These are phyloP conservation scores for Houttuynia cordata DNA, from an alignment of 164 flowering plant species.

Conservation along the genomic window DNA sequence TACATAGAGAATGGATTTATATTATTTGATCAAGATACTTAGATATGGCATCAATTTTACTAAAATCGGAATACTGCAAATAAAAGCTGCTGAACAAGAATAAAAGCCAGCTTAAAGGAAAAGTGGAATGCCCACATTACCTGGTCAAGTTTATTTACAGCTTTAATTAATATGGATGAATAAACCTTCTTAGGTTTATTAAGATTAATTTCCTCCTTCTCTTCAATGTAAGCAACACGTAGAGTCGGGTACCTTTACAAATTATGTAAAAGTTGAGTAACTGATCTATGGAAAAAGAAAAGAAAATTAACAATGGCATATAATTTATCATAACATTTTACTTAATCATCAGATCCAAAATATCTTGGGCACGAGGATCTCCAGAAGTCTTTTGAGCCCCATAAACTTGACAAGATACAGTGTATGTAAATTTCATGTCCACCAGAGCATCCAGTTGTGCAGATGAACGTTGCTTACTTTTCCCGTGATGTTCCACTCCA, in stretches of 20 bases:
- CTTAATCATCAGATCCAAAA: conserved; percentile 69
- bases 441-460: conserved; percentile 70
- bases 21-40: too few relatives aligned
- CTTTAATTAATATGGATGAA: conserved; percentile 73
- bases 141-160: conserved; percentile 60
- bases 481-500: conserved; percentile 34
- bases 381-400: conserved; percentile 64
- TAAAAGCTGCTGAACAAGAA: not conserved
- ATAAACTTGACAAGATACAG: conserved; percentile 73
- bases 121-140: conserved; percentile 19
- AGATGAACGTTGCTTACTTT: conserved; percentile 19
- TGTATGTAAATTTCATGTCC: conserved; percentile 76
- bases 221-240: conserved; percentile 95
- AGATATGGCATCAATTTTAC: too few relatives aligned
- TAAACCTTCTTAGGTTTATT: conserved; percentile 41
- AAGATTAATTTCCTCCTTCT: conserved; percentile 53
- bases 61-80: too few relatives aligned
- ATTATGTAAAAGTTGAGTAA: conserved; percentile 1
- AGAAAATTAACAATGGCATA: not conserved
- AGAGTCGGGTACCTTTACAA: conserved; percentile 65
- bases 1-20: too few relatives aligned
- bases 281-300: not conserved
- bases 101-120: not conserved
- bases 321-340: conserved; percentile 13
- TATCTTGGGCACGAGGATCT: conserved; percentile 68